Base-by-base conservation (phyloP, 352 stramenopile species). In the Phytophthora cryptogea region DNA sequence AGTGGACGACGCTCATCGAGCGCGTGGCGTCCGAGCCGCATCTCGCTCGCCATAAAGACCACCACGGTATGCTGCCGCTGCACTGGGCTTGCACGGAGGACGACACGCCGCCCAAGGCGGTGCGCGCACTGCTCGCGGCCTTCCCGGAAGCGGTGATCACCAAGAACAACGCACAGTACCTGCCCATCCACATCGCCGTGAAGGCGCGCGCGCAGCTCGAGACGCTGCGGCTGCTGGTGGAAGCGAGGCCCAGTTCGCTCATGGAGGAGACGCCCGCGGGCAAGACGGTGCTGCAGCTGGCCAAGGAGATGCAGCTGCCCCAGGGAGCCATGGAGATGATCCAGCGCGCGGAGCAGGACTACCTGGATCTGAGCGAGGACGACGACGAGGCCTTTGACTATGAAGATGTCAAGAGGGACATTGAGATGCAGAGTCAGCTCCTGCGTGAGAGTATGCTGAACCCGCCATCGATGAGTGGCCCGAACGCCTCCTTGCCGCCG, bases 51-150 rank as follows among this genome's bases (percentile, higher is more conserved):
- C 83, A 92, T 59, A 85, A 86, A 35, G 85, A 94, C 65, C 85
- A 92, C 52, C 84, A 94, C 58, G 85, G 85, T 31, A 94, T 94
- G 85, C 57, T 92, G 57, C 85, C 85, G 35, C 63, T 94, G 17
- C 85, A 94, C 67, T 94, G 85, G 85, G 85, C 85, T 20, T 94
- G 85, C 44, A 92, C 83, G 0, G 85, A 94, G 61, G 68, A 89
- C 57, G 82, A 94, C 53, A 83, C 84, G n/a, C 78, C 80, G 3
- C 52, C 80, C 4, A 74, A 68, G 11, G 80, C 84, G 3, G 70
- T 94, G 46, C 63, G 72, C 0, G 78, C 81, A 42, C 68, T 94
- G 36, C 73, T 94, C 9, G 59, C 80, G 13, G 85, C 81, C 5
- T 94, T 85, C n/a, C 85, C 85, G 0, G 79, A 91, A 42, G 85